phyloP scores from a whole-genome alignment of 495 filamentous ascomycete species.

The Aspergillus sclerotiicarbonarius region DNA sequence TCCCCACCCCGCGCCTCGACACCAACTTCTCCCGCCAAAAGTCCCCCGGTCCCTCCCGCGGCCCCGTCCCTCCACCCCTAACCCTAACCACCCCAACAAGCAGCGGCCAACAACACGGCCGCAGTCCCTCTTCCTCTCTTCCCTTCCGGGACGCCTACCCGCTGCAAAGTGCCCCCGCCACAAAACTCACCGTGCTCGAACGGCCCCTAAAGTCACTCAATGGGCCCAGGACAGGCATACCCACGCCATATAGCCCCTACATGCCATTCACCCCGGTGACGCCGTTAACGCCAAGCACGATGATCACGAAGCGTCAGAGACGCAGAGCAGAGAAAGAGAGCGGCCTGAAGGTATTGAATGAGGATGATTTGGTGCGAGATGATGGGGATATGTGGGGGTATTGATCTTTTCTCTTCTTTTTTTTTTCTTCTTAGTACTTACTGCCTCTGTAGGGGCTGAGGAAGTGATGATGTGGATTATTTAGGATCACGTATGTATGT shows the following conservation, averaged over 20 bases:
- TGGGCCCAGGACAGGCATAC: conserved; percentile 70
- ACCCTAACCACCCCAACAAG: conserved; percentile 24
- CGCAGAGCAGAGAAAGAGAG: conserved; percentile 50
- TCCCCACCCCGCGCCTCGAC: conserved; percentile 50
- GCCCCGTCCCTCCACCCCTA: conserved; percentile 32
- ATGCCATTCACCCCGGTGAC: conserved; percentile 88
- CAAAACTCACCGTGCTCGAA: conserved; percentile 79
- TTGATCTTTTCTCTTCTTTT: conserved; percentile 8
- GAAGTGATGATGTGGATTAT: no score
- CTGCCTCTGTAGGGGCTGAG: no score
- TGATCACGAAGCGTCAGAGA: conserved; percentile 72
- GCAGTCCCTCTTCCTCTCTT: conserved; percentile 37
- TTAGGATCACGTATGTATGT: no score
- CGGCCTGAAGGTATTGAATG: conserved; percentile 40
- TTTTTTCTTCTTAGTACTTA: no score
- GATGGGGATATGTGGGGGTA: conserved; percentile 59
- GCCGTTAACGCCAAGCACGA: conserved; percentile 75
- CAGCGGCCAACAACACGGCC: conserved; percentile 15
- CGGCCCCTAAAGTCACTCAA: conserved; percentile 53
- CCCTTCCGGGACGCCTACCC: conserved; percentile 58
- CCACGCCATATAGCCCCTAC: conserved; percentile 84
- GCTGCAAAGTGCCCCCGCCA: conserved; percentile 56
- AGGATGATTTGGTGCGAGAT: conserved; percentile 50
- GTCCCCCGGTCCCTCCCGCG: conserved; percentile 7
- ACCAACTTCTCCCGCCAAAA: conserved; percentile 53